Conservation (phyloP, 768 basidiomycete genomes). For the Suillus ampliporus region DNA sequence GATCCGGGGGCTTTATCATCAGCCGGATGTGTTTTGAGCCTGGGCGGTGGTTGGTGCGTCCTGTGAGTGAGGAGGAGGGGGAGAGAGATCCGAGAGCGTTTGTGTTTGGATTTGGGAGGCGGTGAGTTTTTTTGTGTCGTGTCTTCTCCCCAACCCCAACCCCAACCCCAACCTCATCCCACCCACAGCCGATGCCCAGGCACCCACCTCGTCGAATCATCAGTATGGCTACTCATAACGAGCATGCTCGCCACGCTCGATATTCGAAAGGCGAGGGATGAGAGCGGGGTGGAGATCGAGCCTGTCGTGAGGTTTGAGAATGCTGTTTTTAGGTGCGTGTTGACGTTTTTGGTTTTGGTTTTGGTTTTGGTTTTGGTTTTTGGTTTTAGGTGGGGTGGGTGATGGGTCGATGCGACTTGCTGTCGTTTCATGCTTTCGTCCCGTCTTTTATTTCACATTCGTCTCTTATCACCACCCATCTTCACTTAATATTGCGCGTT, state of each 20-base stretch:
- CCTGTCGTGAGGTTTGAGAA: constrained; percentile 63
- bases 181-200: constrained; percentile 64
- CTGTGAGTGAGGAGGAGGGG: constrained; percentile 24
- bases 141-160: too few relatives aligned
- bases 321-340: constrained; percentile 61
- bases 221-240: constrained; percentile 62
- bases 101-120: constrained; percentile 56
- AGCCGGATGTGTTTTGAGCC: constrained; percentile 58
- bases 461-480: too few relatives aligned
- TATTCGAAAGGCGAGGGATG: constrained; percentile 56
- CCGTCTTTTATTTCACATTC: too few relatives aligned
- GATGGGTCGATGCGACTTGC: too few relatives aligned
- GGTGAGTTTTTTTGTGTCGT: too few relatives aligned
- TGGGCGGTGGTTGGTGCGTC: constrained; percentile 53
- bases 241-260: constrained; percentile 63
- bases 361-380: not conserved
- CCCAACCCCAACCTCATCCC: too few relatives aligned
- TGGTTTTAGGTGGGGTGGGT: too few relatives aligned
- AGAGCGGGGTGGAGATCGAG: constrained; percentile 51
- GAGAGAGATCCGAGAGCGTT: constrained; percentile 51
- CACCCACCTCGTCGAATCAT: constrained; percentile 62
- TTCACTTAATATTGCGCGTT: too few relatives aligned
- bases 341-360: constrained; percentile 35
- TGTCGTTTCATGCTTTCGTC: too few relatives aligned
- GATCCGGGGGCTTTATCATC: constrained; percentile 56